These are phyloP conservation scores for Chrysosporium queenslandicum DNA, from an alignment of 2,329 filamentous ascomycete genomes.

Conservation along the genomic window DNA sequence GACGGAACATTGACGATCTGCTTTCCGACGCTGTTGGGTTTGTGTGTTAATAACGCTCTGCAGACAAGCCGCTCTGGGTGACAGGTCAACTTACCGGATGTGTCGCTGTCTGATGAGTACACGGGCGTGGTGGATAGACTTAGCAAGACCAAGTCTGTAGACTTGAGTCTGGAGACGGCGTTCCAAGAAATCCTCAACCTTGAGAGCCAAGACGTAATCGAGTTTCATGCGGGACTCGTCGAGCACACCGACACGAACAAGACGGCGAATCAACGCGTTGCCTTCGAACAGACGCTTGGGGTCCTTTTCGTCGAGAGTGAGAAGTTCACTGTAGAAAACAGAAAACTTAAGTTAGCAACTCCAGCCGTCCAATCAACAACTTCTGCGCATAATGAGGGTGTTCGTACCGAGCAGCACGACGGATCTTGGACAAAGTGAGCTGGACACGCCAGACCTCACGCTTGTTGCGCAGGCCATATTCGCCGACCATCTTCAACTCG, in stretches of 20 bases:
- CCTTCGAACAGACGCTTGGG: conserved; percentile 99
- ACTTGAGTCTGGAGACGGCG: conserved; percentile 98
- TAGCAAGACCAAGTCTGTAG: conserved; percentile 99
- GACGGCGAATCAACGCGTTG: conserved; percentile 99
- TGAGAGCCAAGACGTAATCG: conserved; percentile 99
- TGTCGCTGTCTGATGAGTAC: conserved; percentile 99
- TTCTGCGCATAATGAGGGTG: too few relatives aligned
- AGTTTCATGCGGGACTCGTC: conserved; percentile 99
- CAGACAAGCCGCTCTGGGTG: neutral
- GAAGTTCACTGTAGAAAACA: conserved; percentile 68
- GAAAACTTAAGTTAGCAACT: too few relatives aligned
- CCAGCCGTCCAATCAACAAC: too few relatives aligned
- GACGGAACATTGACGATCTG: conserved; percentile 99
- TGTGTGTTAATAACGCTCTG: neutral
- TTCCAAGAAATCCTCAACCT: conserved; percentile 99
- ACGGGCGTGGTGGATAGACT: conserved; percentile 99
- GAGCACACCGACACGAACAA: conserved; percentile 98
- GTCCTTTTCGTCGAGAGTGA: conserved; percentile 99
- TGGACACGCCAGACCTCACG: conserved; percentile 99
- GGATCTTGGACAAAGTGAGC: conserved; percentile 99
- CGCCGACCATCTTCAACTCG: conserved; percentile 98
- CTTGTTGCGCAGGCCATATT: conserved; percentile 99
- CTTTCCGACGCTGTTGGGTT: conserved; percentile 70
- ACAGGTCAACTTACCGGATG: conserved; percentile 55
- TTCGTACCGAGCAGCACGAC: conserved; percentile 97